Percentiles rank a stretch among this genome's conserved stretches.
Conservation (phyloP, 1,139 yeast species). For the Lodderomyces elongisporus region DNA sequence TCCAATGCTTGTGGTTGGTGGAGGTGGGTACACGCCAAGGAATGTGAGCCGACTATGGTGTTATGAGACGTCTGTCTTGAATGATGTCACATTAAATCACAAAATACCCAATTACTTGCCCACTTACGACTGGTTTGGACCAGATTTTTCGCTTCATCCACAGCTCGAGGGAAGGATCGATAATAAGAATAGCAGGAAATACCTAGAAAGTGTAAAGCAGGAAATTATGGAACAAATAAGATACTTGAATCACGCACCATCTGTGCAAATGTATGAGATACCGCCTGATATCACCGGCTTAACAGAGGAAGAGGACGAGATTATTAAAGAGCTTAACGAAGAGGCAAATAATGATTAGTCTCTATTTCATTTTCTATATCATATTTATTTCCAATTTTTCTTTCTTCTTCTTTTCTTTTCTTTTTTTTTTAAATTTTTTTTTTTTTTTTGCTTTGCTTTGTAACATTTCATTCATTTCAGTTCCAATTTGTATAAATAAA, state of each 20-base stretch:
- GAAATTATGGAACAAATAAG: slow-evolving; percentile 80
- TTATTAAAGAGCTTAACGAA: slow-evolving; percentile 45
- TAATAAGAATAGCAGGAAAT: slow-evolving; percentile 80
- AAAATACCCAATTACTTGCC: slow-evolving; percentile 78
- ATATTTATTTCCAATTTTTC: no score
- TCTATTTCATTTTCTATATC: no score
- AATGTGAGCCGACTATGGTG: slow-evolving; percentile 95
- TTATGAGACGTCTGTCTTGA: slow-evolving; percentile 83
- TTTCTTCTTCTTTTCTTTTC: no score
- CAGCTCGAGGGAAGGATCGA: slow-evolving; percentile 83
- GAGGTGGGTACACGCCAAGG: slow-evolving; percentile 97
- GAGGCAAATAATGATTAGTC: no score
- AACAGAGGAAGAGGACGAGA: slow-evolving; percentile 55
- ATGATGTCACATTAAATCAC: slow-evolving; percentile 70
- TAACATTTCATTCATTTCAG: no score
- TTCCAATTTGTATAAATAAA: no score
- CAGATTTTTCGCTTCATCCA: slow-evolving; percentile 88
- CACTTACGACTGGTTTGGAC: slow-evolving; percentile 84
- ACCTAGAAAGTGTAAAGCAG: slow-evolving; percentile 72
- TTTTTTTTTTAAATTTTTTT: no score
- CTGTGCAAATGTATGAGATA: slow-evolving; percentile 85
- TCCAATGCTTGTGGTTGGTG: slow-evolving; percentile 89
- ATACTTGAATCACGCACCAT: slow-evolving; percentile 84
- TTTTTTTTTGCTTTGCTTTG: no score
- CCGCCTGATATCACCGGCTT: slow-evolving; percentile 81